Conservation (phyloP, 1,139 yeast genomes). For the Candida frijolesensis region DNA sequence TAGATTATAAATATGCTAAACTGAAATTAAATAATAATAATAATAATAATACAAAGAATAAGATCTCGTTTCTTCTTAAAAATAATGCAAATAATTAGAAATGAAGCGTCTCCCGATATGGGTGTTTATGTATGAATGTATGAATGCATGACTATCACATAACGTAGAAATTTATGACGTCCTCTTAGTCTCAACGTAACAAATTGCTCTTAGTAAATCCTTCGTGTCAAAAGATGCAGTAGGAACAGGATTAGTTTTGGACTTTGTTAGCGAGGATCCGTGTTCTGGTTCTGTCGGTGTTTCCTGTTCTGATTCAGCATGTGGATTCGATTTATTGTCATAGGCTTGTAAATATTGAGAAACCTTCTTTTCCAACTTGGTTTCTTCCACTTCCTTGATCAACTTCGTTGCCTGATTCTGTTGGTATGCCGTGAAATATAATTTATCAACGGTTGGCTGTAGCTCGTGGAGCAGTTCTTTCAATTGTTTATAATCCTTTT, state of each 20-base stretch:
- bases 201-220: constrained; percentile 24
- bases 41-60: not conserved
- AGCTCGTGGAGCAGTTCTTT: constrained; percentile 18
- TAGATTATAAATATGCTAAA: constrained; percentile 3
- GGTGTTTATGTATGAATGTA: not conserved
- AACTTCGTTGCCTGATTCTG: constrained; percentile 24
- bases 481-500: constrained; percentile 14
- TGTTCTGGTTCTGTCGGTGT: constrained; percentile 7
- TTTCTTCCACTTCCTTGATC: constrained; percentile 19
- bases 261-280: constrained; percentile 9
- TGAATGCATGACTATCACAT: not conserved
- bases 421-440: constrained; percentile 25
- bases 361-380: constrained; percentile 20
- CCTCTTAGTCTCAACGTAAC: constrained; percentile 18
- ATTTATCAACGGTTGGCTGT: constrained; percentile 25
- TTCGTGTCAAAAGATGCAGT: constrained; percentile 16
- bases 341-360: constrained; percentile 23
- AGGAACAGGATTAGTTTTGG: too few species aligned
- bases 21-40: not conserved
- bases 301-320: too few species aligned
- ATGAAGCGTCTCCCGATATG: not conserved
- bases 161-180: not conserved
- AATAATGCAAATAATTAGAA: constrained; percentile 2
- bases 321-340: constrained; percentile 18
- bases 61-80: not conserved